A percentile compares a stretch with the other conserved stretches of the same genome.
Conservation (phyloP, 2,329 filamentous ascomycete species). For the Lasiodiplodia sp. region DNA sequence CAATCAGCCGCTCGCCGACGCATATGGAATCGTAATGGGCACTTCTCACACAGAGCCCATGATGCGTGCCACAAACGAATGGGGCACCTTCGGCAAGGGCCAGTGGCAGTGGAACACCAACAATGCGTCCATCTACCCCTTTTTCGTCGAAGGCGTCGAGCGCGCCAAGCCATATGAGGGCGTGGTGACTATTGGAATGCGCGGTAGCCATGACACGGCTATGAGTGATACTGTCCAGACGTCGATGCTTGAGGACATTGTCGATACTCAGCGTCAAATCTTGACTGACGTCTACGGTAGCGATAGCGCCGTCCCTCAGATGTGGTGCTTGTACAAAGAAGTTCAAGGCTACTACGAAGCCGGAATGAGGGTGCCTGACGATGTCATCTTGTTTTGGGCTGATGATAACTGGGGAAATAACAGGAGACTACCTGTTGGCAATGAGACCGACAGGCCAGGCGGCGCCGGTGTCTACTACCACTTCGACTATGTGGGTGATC, state of each 20-base stretch:
- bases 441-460: constrained; percentile 66
- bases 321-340: constrained; percentile 79
- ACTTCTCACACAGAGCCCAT: constrained; percentile 78
- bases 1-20: constrained; percentile 74
- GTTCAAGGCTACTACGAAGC: constrained; percentile 73
- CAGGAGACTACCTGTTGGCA: constrained; percentile 65
- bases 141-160: constrained; percentile 71
- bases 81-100: constrained; percentile 59
- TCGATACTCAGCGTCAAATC: constrained; percentile 66
- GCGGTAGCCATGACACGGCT: constrained; percentile 72
- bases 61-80: constrained; percentile 64
- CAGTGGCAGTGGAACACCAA: constrained; percentile 75
- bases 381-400: constrained; percentile 72
- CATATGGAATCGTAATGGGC: constrained; percentile 76
- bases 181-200: constrained; percentile 73
- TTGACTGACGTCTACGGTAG: constrained; percentile 63
- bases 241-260: constrained; percentile 65
- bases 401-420: constrained; percentile 76
- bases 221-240: constrained; percentile 66
- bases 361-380: constrained; percentile 68
- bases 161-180: constrained; percentile 71
- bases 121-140: constrained; percentile 71
- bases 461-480: constrained; percentile 74
- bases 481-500: constrained; percentile 68
- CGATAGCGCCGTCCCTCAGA: constrained; percentile 66